These are phyloP conservation scores for Schizopora paradoxa DNA, from an alignment of 1,284 basidiomycete species.

Conservation along the genomic window DNA sequence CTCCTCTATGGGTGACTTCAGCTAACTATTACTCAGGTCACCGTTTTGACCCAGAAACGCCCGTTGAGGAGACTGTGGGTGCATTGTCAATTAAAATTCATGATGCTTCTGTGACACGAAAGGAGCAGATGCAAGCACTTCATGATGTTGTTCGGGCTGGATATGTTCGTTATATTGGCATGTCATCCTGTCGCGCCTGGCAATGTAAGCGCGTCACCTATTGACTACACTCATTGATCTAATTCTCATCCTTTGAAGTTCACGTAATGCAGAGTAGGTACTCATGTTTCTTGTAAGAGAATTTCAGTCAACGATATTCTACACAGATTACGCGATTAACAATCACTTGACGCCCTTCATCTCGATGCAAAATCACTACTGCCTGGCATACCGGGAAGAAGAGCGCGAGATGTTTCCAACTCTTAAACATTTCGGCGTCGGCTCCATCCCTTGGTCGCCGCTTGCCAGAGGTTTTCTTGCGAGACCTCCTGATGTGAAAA, in stretches of 20 bases:
- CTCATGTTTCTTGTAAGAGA: conserved; percentile 12
- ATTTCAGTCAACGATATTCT: neutral
- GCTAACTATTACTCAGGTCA: conserved; percentile 24
- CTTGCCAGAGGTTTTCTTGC: conserved; percentile 43
- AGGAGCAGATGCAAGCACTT: conserved; percentile 52
- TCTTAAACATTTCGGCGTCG: conserved; percentile 32
- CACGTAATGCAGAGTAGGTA: conserved; percentile 33
- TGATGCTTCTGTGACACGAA: conserved; percentile 33
- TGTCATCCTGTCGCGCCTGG: conserved; percentile 36
- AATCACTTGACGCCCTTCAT: conserved; percentile 61
- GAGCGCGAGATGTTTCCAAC: conserved; percentile 66
- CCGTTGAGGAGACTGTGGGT: conserved; percentile 35
- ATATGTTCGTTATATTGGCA: conserved; percentile 44
- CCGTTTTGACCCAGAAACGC: conserved; percentile 41
- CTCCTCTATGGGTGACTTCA: neutral
- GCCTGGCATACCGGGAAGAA: conserved; percentile 56
- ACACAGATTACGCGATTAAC: conserved; percentile 38
- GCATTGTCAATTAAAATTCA: neutral
- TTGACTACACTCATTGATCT: neutral
- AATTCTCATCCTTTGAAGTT: conserved; percentile 21
- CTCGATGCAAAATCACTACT: conserved; percentile 67
- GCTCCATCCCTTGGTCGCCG: conserved; percentile 46
- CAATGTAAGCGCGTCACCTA: conserved; percentile 27
- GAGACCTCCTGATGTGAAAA: conserved; percentile 34
- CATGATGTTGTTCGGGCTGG: conserved; percentile 43